phyloP scores from a whole-genome alignment of 1,139 yeast species.

The Pichia sp. region DNA sequence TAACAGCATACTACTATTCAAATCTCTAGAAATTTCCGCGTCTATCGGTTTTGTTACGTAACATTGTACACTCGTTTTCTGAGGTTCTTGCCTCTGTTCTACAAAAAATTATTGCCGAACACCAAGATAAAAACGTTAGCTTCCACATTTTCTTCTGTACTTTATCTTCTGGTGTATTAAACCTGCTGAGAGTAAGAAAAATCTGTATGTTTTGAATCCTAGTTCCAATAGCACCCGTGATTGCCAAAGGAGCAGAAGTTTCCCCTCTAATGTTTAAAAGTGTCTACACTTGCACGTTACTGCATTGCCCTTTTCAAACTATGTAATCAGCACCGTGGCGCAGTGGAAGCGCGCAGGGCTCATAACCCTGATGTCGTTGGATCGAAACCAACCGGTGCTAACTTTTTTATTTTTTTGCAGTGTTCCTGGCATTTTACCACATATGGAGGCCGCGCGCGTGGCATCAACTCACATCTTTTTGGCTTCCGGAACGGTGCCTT shows the following conservation, averaged over 20 bases:
- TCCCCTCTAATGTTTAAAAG: not conserved
- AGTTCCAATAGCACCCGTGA: not conserved
- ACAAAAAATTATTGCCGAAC: no score
- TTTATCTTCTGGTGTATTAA: no score
- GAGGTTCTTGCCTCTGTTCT: not conserved
- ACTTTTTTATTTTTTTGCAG: conserved; percentile 23
- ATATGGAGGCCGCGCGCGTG: not conserved
- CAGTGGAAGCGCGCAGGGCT: conserved; percentile 34
- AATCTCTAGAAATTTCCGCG: not conserved
- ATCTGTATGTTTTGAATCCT: not conserved
- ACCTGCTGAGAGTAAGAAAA: not conserved
- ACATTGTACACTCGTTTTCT: not conserved
- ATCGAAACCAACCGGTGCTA: conserved; percentile 99
- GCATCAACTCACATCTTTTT: not conserved
- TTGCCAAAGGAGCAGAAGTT: not conserved
- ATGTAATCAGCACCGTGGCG: conserved; percentile 27
- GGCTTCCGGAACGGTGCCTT: not conserved
- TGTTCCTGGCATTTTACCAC: not conserved
- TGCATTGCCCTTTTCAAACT: not conserved
- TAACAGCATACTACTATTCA: not conserved
- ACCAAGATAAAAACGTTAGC: no score
- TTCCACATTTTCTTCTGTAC: no score
- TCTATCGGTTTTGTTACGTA: not conserved
- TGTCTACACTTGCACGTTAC: not conserved
- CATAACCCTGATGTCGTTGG: conserved; percentile 99